Evolutionary conservation across 441 rosid species (phyloP), one percentile per base, ranked within the genome.

Genomic region (Croton laevigatus): DNA sequence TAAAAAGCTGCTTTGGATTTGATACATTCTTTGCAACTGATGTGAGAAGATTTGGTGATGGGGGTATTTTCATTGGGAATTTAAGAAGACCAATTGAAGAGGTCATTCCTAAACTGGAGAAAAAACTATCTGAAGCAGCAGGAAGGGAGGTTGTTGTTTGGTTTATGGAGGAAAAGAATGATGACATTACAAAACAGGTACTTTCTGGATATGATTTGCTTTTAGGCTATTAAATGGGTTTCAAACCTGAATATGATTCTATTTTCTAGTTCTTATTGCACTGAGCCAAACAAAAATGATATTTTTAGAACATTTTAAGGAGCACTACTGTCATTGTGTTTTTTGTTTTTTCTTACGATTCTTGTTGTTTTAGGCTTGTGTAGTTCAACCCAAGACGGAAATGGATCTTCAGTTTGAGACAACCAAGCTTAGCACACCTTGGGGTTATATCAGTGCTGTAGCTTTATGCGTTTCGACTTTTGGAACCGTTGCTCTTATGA

Each of bases 11-110:
- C 73, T 94, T 89, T 37, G 96, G 98, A 6, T 91, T 91, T 27
- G 86, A 91, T 78, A 89, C 96, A 13, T 93, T 93, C 74, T 93
- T 88, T 40, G 93, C 97, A 1, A 91, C 97, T 17, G 96, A 91
- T 76, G 94, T 85, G 74, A 87, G 98, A 79, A 84, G 98, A 71
- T 93, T 93, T 69, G 98, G 96, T 66, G 98, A 91, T 83, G 98
- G 98, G 10, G 98, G 98, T 0, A 89, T 93, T 66, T 93, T 88
- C 76, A 80, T 93, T 68, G 96, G 98, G 44, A 93, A 91, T 78
- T 82, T 93, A 69, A 79, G 93, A 71, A 89, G 71, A 64, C 94
- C 98, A 4, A 78, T 93, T 42, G 91, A 89, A 22, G 97, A 93
- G 60, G 97, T 84, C 60, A 84, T 89, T 66, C 97, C 94, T 4